Percentiles rank a stretch among this genome's conserved stretches.
These are phyloP conservation scores for Apophysomyces ossiformis DNA, from an alignment of 371 early-diverging fungal species.

Conservation along the genomic window DNA sequence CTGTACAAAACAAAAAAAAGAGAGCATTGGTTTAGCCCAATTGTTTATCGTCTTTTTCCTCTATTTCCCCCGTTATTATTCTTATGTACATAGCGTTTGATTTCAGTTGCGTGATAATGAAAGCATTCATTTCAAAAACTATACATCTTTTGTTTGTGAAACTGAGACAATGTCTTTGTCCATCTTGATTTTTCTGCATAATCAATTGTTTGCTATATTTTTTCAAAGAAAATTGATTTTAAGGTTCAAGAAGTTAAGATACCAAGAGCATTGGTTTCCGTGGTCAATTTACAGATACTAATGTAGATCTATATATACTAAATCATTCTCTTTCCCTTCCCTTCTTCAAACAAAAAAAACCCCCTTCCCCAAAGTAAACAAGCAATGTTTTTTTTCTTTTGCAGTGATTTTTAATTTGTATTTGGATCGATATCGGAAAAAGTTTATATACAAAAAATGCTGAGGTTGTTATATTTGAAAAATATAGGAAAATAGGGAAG, in stretches of 20 bases:
- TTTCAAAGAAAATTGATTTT: no score
- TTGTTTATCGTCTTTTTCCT: constrained; percentile 9
- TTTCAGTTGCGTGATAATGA: constrained; percentile 11
- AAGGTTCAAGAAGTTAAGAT: no score
- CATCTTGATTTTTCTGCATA: neutral
- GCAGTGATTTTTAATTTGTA: neutral
- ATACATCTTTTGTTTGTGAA: constrained; percentile 5
- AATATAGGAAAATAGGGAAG: constrained; percentile 9
- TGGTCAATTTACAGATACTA: no score
- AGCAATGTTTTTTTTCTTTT: neutral
- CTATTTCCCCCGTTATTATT: constrained; percentile 3
- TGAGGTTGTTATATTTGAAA: constrained; percentile 6
- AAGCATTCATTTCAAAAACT: constrained; percentile 10
- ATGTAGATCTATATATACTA: no score
- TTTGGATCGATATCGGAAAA: constrained; percentile 8
- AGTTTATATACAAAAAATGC: constrained; percentile 7
- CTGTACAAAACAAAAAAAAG: constrained; percentile 10
- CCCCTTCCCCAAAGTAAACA: neutral
- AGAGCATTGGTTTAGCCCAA: constrained; percentile 10
- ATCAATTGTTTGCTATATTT: neutral
- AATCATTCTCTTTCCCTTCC: no score
- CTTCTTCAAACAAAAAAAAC: neutral
- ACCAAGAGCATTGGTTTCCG: no score
- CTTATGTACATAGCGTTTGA: constrained; percentile 10
- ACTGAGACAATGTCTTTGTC: constrained; percentile 3